Percentiles rank a stretch among this genome's conserved stretches.
Conservation (phyloP, 2,329 filamentous ascomycete genomes). For the Trichoderma brevicompactum region DNA sequence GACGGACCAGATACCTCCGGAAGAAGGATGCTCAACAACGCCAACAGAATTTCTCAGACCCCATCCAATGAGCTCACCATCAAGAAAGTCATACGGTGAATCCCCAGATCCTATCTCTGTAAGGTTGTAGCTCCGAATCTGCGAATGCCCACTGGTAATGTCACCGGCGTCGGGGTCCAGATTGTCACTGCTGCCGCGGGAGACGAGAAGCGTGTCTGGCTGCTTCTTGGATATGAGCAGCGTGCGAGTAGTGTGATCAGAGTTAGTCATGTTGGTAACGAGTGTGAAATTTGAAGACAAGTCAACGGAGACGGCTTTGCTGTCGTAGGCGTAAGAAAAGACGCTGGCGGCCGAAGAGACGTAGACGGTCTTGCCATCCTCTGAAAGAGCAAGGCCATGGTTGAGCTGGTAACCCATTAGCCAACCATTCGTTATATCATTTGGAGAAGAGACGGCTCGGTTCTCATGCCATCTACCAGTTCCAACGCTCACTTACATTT, state of each 20-base stretch:
- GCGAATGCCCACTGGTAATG: constrained; percentile 62
- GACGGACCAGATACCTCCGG: constrained; percentile 61
- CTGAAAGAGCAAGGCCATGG: constrained; percentile 59
- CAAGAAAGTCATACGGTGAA: constrained; percentile 50
- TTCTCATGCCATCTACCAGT: not conserved
- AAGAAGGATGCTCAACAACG: constrained; percentile 63
- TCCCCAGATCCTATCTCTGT: constrained; percentile 37
- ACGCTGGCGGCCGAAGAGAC: constrained; percentile 63
- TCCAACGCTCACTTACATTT: constrained; percentile 38
- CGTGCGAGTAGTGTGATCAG: constrained; percentile 69
- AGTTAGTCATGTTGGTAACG: constrained; percentile 64
- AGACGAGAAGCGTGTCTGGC: constrained; percentile 65
- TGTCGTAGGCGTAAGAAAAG: constrained; percentile 68
- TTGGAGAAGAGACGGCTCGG: not conserved
- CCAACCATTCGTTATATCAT: not conserved
- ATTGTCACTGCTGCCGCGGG: constrained; percentile 66
- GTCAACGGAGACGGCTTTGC: constrained; percentile 51
- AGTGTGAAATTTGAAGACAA: constrained; percentile 52
- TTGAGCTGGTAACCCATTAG: constrained; percentile 50
- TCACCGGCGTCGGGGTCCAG: constrained; percentile 60
- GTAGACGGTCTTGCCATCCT: constrained; percentile 58
- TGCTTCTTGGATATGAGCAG: constrained; percentile 62
- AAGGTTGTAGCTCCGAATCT: constrained; percentile 64
- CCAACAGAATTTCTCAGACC: constrained; percentile 75
- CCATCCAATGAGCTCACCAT: constrained; percentile 63